Evolutionary conservation across 305 asterid species (phyloP), one percentile per base, ranked within the genome.

Genomic region (Fraxinus platypoda): DNA sequence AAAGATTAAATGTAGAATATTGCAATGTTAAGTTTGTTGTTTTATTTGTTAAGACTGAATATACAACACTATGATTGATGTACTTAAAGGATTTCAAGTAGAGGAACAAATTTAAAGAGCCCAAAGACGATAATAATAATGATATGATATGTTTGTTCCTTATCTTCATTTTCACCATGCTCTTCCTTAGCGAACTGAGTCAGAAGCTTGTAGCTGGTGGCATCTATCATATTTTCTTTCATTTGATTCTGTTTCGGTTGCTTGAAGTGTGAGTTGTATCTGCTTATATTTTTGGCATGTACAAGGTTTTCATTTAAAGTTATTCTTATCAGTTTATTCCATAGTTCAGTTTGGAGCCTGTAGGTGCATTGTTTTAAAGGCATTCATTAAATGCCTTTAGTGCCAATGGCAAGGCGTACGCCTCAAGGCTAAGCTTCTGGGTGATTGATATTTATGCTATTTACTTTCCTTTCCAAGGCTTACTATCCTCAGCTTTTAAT

Each of bases 161-260:
- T 25, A 34, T 35, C 43, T 54, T 23, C 66, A 3, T 70, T 81
- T 80, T 35, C 54, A 57, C 79, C 31, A 11, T 15, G 49, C 64
- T 19, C 30, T 82, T 70, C 38, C 34, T 8, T 3, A 76, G 74
- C 5, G 19, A 70, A 12, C 57, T 77, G 78, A 52, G 77, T 26
- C 54, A 30, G 52, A 31, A 26, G 46, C 78, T 68, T 77, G 77
- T 76, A 30, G 74, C 54, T 81, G 30, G 83, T 52, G 80, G 83
- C 64, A 57, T 78, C 38, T 66, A 34, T 78, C 25, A 17, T 73
- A 64, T 74, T 76, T 41, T 23, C 75, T 76, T 70, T 49, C 73
- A 76, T 81, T 72, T 37, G 33, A 49, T 49, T 71, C 59, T 15
- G 15, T 1, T 41, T 85, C 4, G 28, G 70, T 59, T 83, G 38